Evolutionary conservation across 352 stramenopile genomes (phyloP).

Genomic region (Pythium sukuiense): DNA sequence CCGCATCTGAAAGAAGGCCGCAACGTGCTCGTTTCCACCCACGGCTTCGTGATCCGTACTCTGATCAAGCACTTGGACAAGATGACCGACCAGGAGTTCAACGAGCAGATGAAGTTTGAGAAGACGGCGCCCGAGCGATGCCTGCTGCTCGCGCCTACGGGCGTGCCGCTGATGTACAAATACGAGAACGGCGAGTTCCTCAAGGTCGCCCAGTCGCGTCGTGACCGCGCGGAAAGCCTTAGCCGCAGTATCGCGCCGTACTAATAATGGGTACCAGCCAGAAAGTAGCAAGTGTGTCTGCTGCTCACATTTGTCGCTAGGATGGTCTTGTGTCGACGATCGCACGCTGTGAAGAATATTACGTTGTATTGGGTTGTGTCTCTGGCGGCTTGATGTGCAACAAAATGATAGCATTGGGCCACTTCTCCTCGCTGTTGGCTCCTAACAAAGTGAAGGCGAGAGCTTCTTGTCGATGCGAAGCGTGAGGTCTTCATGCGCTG

Average conservation of each 20-base stretch:
- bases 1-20: conserved; percentile 68
- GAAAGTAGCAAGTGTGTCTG: neutral
- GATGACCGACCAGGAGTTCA: conserved; percentile 76
- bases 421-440: neutral
- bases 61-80: conserved; percentile 83
- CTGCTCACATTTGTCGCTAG: neutral
- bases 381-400: neutral
- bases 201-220: conserved; percentile 70
- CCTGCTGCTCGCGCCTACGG: conserved; percentile 72
- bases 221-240: conserved; percentile 73
- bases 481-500: conserved; percentile 13
- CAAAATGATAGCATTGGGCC: neutral
- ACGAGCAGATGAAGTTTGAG: conserved; percentile 83
- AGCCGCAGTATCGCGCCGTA: conserved; percentile 72
- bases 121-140: conserved; percentile 76
- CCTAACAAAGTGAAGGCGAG: neutral
- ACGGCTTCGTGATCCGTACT: conserved; percentile 85
- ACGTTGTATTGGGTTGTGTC: conserved; percentile 13
- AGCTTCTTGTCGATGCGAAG: neutral
- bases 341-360: conserved; percentile 20
- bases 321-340: conserved; percentile 8
- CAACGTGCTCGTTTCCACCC: conserved; percentile 79
- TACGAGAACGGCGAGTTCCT: conserved; percentile 69
- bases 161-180: conserved; percentile 83
- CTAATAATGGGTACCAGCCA: conserved; percentile 23